phyloP scores from a whole-genome alignment of 345 rosid genomes.

The Odontarrhena argentea region DNA sequence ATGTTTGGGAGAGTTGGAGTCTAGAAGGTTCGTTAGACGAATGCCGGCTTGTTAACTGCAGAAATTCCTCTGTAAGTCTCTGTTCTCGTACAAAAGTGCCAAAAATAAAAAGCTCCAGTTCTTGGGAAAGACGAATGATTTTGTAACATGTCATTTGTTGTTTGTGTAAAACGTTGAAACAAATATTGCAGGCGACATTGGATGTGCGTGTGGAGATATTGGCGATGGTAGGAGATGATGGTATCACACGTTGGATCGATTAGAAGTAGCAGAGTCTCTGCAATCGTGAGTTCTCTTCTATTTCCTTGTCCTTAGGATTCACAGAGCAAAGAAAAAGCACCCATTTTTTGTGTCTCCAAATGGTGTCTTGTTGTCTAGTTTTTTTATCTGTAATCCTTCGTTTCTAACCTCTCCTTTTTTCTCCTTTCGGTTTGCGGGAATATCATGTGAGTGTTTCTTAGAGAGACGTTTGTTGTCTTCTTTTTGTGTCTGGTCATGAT shows the following conservation, averaged over 20 bases:
- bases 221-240: slow-evolving; percentile 82
- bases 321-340: slow-evolving; percentile 4
- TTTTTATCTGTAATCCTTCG: slow-evolving; percentile 4
- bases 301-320: slow-evolving; percentile 9
- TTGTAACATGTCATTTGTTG: neutral
- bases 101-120: neutral
- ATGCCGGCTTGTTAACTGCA: slow-evolving; percentile 85
- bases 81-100: neutral
- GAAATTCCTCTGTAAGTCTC: slow-evolving; percentile 69
- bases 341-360: slow-evolving; percentile 19
- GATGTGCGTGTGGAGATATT: slow-evolving; percentile 78
- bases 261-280: slow-evolving; percentile 33
- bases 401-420: neutral
- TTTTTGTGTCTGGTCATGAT: slow-evolving; percentile 14
- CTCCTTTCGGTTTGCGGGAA: neutral
- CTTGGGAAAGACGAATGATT: neutral
- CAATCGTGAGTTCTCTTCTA: slow-evolving; percentile 32
- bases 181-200: slow-evolving; percentile 70
- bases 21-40: slow-evolving; percentile 88
- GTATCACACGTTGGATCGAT: slow-evolving; percentile 90
- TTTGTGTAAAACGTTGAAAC: slow-evolving; percentile 19
- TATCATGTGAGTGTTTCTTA: slow-evolving; percentile 7
- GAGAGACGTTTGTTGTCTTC: slow-evolving; percentile 17
- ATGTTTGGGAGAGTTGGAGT: slow-evolving; percentile 99
- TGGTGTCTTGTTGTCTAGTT: slow-evolving; percentile 19